phyloP scores from a whole-genome alignment of 1,139 yeast genomes.

The Kurtzmaniella quercitrusa region DNA sequence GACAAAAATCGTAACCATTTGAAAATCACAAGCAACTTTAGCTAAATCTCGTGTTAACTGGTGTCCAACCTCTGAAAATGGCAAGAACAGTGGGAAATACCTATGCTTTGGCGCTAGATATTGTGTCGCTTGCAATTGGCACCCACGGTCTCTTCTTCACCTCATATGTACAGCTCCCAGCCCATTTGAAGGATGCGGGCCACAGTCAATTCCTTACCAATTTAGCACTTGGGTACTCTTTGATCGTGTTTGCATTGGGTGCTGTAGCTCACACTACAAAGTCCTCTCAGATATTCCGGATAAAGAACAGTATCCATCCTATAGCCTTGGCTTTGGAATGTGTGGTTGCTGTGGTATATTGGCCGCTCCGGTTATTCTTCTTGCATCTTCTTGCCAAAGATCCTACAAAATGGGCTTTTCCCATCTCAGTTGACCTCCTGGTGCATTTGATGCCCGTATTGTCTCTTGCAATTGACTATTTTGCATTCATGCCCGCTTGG shows the following conservation, averaged over 20 bases:
- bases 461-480: constrained; percentile 49
- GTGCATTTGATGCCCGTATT: constrained; percentile 59
- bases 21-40: not conserved
- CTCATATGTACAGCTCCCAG: constrained; percentile 31
- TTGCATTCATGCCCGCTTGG: constrained; percentile 51
- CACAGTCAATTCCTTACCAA: constrained; percentile 68
- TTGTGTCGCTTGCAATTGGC: constrained; percentile 27
- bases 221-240: constrained; percentile 46
- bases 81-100: constrained; percentile 29
- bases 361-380: constrained; percentile 59
- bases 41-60: not conserved
- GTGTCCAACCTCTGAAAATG: not conserved
- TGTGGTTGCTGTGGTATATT: constrained; percentile 57
- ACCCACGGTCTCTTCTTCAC: constrained; percentile 22
- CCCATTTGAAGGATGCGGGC: constrained; percentile 49
- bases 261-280: constrained; percentile 32
- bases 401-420: constrained; percentile 29
- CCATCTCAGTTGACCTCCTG: constrained; percentile 48
- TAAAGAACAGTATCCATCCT: constrained; percentile 43
- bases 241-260: constrained; percentile 40
- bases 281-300: constrained; percentile 17
- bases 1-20: not conserved
- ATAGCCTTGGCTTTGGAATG: constrained; percentile 53
- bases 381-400: constrained; percentile 35
- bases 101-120: constrained; percentile 20